phyloP scores from a whole-genome alignment of 192 early-diverging fungal genomes.

The Coemansia erecta region DNA sequence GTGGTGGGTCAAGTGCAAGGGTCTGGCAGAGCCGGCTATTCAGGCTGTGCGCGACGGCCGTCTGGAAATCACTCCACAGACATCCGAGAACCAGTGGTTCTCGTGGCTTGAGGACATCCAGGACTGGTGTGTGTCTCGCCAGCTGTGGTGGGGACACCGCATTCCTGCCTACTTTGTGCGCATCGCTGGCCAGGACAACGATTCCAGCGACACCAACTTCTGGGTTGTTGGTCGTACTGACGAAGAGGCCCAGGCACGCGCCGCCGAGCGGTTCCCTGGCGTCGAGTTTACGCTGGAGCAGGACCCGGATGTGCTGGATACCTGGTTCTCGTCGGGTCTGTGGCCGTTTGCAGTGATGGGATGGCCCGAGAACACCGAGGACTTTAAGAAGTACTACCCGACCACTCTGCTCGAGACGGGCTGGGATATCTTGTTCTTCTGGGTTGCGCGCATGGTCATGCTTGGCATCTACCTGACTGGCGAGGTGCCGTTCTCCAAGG shows the following conservation, averaged over 20 bases:
- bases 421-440: conserved; percentile 99
- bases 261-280: conserved; percentile 75
- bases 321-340: conserved; percentile 98
- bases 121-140: conserved; percentile 98
- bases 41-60: conserved; percentile 77
- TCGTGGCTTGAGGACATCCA: conserved; percentile 93
- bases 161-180: conserved; percentile 92
- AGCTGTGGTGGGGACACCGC: conserved; percentile 99
- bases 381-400: conserved; percentile 87
- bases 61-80: conserved; percentile 78
- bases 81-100: conserved; percentile 94
- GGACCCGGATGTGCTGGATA: conserved; percentile 97
- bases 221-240: conserved; percentile 88
- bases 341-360: conserved; percentile 99
- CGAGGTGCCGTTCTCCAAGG: conserved; percentile 89
- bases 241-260: conserved; percentile 72
- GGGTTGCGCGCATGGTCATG: conserved; percentile 99
- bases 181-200: conserved; percentile 61
- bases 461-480: conserved; percentile 93
- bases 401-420: conserved; percentile 93
- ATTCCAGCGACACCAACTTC: conserved; percentile 60
- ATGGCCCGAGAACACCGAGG: conserved; percentile 89
- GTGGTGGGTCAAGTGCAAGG: conserved; percentile 96
- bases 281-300: conserved; percentile 83
- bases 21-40: conserved; percentile 81